Evolutionary conservation across 768 basidiomycete genomes (phyloP).

Genomic region (Rhodotorula babjevae): DNA sequence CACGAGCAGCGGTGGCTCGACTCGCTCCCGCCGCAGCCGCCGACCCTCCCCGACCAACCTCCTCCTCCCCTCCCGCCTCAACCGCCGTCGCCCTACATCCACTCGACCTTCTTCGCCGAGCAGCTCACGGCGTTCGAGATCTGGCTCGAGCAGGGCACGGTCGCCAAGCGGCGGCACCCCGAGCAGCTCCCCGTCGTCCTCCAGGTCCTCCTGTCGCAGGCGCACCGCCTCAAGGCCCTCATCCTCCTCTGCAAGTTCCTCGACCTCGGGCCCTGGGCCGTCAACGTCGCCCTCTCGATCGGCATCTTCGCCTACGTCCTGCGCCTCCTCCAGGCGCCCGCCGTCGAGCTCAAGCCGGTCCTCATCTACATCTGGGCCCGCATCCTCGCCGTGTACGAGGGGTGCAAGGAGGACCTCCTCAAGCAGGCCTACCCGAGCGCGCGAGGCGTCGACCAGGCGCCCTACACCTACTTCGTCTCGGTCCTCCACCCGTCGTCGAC

Average conservation of each 20-base stretch:
- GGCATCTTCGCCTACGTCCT: slow-evolving; percentile 99
- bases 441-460: slow-evolving; percentile 38
- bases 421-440: slow-evolving; percentile 55
- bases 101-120: slow-evolving; percentile 89
- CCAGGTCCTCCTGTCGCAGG: slow-evolving; percentile 92
- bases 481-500: slow-evolving; percentile 57
- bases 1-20: slow-evolving; percentile 45
- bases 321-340: slow-evolving; percentile 88
- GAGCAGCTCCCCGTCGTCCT: slow-evolving; percentile 96
- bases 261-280: slow-evolving; percentile 97
- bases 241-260: slow-evolving; percentile 95
- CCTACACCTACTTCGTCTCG: slow-evolving; percentile 72
- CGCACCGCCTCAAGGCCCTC: slow-evolving; percentile 87
- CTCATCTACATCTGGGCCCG: slow-evolving; percentile 99
- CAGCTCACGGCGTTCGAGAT: slow-evolving; percentile 96
- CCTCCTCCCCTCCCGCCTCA: slow-evolving; percentile 45
- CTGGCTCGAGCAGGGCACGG: slow-evolving; percentile 92
- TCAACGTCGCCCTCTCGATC: slow-evolving; percentile 88
- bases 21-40: slow-evolving; percentile 40
- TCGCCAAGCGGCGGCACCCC: slow-evolving; percentile 59
- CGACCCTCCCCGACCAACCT: slow-evolving; percentile 41
- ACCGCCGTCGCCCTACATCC: slow-evolving; percentile 66
- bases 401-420: slow-evolving; percentile 83
- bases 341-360: slow-evolving; percentile 90
- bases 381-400: slow-evolving; percentile 90